Base-by-base conservation (phyloP, 352 stramenopile genomes). In the Globisporangium carolinianum region DNA sequence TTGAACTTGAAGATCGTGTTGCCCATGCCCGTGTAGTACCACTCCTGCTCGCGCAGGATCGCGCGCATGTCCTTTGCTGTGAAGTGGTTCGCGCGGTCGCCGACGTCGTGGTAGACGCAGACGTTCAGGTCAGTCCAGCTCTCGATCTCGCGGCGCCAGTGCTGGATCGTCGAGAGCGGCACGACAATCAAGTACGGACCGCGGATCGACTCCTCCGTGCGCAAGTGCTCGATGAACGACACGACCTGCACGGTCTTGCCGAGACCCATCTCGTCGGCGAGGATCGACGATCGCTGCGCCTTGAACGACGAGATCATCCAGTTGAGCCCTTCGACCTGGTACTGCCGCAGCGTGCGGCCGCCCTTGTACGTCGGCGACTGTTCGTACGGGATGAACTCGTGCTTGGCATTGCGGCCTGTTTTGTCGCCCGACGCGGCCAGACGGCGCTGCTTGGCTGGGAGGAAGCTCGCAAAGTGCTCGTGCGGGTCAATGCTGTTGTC, bases 61-160 rank as follows among this genome's bases (percentile, higher is more conserved):
- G 77, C 73, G 10, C 87, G 76, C 80, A 94, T 92, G 49, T 96
- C 85, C 55, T 96, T 96, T 2, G 84, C 83, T 10, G 75, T 93
- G 64, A 89, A 94, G 50, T 89, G 88, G 52, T 65, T 87, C 0
- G 69, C 79, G 7, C 78, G 74, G 55, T 94, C 86, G 10, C 87
- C 79, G 67, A 94, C 84, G 67, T 99, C 97, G 66, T 99, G 96
- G 71, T 99, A 99, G 0, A 99, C 92, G 62, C 97, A 99, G 35
- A 97, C 95, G 50, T 98, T 97, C 67, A 99, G 92, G 70, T 99
- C 95, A n/a, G 97, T 99, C 94, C 67, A 97, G 57, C 71, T 94
- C 64, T 92, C 84, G 58, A 94, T 89, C 63, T 96, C 86, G 55
- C 85, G 83, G 2, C 85, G 81, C 85, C 85, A 94, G 64, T 94